Evolutionary conservation across 768 basidiomycete species (phyloP), one percentile per base, ranked within the genome.

Genomic region (Hygrophoropsis aurantiaca): DNA sequence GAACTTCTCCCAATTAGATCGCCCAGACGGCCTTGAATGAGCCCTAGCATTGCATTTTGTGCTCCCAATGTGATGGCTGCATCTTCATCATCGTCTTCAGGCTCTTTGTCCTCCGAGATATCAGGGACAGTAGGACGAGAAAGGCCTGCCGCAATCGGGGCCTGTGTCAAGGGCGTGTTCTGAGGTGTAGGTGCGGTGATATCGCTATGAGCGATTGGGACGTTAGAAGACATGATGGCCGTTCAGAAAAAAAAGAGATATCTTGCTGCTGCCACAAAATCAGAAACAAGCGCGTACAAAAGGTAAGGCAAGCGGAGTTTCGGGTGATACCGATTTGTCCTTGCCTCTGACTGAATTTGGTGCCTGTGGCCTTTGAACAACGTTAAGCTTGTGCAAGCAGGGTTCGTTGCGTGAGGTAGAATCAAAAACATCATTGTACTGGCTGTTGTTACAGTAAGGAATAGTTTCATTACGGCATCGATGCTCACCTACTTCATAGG

Each of bases 151-250:
- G 85, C 77, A 67, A 95, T 85, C 46, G 91, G 90, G 11, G 89
- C 88, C 55, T 88, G 81, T 44, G 74, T 83, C 51, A 92, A 71
- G 10, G 93, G 94, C 3, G 94, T 95, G 71, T 97, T 95, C 73
- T 90, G 88, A 19, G 93, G 93, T 13, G 93, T 97, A 7, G 93
- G 92, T n/a, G 93, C 92, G 3, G 87, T 84, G 20, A 84, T 71
- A 68, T 80, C 80, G 46, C 69, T 64, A 36, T 71, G 68, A 23
- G 73, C 68, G 65, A 90, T 88, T 58, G 82, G 79, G 44, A 90
- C 67, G 61, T 74, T 83, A 61, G 79, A 79, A 40, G 85, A 85
- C 87, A 90, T 90, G 58, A 59, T 61, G 58, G 58, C 52, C 50
- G 50, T 49, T 43, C 58, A 49, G 49, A 44, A 45, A 47, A 53